A percentile compares a stretch with the other conserved stretches of the same genome.
Evolutionary conservation across 768 basidiomycete genomes (phyloP).

Genomic region (Leucocoprinus birnbaumii): DNA sequence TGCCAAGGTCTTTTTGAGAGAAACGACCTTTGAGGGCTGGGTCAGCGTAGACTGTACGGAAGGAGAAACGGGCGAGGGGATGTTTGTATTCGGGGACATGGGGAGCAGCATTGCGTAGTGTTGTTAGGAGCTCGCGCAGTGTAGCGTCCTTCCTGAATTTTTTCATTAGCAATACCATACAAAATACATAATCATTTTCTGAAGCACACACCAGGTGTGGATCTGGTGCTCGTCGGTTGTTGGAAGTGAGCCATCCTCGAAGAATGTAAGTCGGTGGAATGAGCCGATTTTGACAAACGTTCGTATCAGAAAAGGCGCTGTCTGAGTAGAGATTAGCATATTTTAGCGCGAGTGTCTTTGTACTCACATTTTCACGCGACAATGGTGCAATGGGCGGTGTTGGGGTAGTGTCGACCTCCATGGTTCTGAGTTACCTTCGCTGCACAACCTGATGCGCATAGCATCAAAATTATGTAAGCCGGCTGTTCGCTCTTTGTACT

Average conservation of each 20-base stretch:
- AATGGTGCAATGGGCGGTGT: constrained; percentile 40
- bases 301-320: constrained; percentile 77
- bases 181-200: constrained; percentile 11
- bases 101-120: constrained; percentile 70
- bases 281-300: constrained; percentile 80
- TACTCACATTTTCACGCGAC: constrained; percentile 55
- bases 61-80: constrained; percentile 78
- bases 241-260: constrained; percentile 76
- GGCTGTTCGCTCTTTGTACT: no score
- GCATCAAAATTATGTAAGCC: constrained; percentile 5
- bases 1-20: constrained; percentile 75
- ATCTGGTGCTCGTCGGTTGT: constrained; percentile 81
- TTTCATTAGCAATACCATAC: not conserved
- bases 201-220: constrained; percentile 63
- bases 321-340: constrained; percentile 37
- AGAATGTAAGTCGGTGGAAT: constrained; percentile 70
- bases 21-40: constrained; percentile 68
- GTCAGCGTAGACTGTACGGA: constrained; percentile 79
- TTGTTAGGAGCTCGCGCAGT: constrained; percentile 73
- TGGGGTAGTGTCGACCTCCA: constrained; percentile 22
- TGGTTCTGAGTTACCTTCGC: constrained; percentile 1
- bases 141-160: constrained; percentile 85
- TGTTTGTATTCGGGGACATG: constrained; percentile 71
- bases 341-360: no score
- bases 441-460: not conserved